Conservation (phyloP, 805 yeast genomes). For the Metschnikowia santaceciliae region DNA sequence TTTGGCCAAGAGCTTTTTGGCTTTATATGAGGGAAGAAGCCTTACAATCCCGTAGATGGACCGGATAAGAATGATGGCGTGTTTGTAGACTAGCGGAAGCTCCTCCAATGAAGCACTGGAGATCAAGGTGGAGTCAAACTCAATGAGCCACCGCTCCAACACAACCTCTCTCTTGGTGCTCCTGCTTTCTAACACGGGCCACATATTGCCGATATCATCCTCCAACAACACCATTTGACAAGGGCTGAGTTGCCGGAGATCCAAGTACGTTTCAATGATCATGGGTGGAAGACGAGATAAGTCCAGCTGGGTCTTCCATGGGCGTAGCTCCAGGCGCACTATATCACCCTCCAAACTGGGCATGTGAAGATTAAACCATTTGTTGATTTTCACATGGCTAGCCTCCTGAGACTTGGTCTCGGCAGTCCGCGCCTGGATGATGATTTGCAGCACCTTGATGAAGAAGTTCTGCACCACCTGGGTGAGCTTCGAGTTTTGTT, state of each 20-base stretch:
- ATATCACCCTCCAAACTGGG: conserved; percentile 26
- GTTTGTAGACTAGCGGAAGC: conserved; percentile 66
- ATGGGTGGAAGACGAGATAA: conserved; percentile 63
- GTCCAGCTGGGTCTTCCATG: conserved; percentile 53
- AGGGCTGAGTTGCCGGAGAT: conserved; percentile 52
- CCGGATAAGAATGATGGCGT: conserved; percentile 69
- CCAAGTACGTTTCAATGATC: conserved; percentile 79
- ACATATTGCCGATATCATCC: conserved; percentile 50
- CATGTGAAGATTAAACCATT: conserved; percentile 62
- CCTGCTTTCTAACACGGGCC: conserved; percentile 55
- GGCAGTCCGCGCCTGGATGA: conserved; percentile 44
- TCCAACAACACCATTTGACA: conserved; percentile 57
- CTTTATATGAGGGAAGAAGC: conserved; percentile 67
- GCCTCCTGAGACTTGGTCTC: conserved; percentile 19
- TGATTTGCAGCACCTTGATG: conserved; percentile 55
- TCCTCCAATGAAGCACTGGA: conserved; percentile 44
- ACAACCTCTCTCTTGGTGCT: conserved; percentile 78
- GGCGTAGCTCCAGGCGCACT: conserved; percentile 52
- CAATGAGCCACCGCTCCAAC: conserved; percentile 89
- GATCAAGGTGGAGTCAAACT: conserved; percentile 52
- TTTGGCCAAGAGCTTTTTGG: conserved; percentile 36
- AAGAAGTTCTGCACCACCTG: conserved; percentile 61
- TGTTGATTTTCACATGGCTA: conserved; percentile 34
- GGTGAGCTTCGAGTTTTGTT: conserved; percentile 27
- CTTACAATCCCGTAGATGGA: conserved; percentile 63